phyloP scores from a whole-genome alignment of 345 rosid genomes.

The Linum trigynum region DNA sequence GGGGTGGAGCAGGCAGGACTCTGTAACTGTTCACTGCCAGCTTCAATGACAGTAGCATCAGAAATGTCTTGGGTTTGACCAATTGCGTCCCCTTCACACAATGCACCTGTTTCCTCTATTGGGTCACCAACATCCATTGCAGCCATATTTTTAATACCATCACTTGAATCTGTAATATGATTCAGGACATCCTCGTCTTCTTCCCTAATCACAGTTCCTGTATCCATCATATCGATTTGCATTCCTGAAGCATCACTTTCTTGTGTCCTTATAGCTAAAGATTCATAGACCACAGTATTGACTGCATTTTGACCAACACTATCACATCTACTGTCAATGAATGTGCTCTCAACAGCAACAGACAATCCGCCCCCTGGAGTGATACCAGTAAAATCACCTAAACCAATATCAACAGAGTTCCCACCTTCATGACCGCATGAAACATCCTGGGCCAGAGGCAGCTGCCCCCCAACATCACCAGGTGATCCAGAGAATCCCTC shows the following conservation, averaged over 20 bases:
- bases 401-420: too few relatives aligned
- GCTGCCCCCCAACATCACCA: constrained; percentile 32
- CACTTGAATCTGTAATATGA: constrained; percentile 17
- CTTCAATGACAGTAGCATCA: constrained; percentile 19
- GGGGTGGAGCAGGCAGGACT: constrained; percentile 14
- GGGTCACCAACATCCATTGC: constrained; percentile 14
- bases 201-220: constrained; percentile 9
- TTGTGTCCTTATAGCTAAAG: constrained; percentile 25
- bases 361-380: constrained; percentile 22
- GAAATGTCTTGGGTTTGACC: constrained; percentile 14
- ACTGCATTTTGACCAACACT: constrained; percentile 21
- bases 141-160: constrained; percentile 18
- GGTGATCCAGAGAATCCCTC: constrained; percentile 26
- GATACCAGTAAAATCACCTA: background rate
- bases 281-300: constrained; percentile 19
- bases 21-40: constrained; percentile 14
- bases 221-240: constrained; percentile 32
- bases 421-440: too few relatives aligned
- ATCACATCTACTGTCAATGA: constrained; percentile 11
- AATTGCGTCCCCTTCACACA: constrained; percentile 15
- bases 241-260: constrained; percentile 31
- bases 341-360: constrained; percentile 13
- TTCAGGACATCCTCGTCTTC: constrained; percentile 21
- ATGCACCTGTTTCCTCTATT: constrained; percentile 12
- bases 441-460: constrained; percentile 29